A percentile compares a stretch with the other conserved stretches of the same genome.
phyloP scores from a whole-genome alignment of 805 yeast species.

The Candida argentea region DNA sequence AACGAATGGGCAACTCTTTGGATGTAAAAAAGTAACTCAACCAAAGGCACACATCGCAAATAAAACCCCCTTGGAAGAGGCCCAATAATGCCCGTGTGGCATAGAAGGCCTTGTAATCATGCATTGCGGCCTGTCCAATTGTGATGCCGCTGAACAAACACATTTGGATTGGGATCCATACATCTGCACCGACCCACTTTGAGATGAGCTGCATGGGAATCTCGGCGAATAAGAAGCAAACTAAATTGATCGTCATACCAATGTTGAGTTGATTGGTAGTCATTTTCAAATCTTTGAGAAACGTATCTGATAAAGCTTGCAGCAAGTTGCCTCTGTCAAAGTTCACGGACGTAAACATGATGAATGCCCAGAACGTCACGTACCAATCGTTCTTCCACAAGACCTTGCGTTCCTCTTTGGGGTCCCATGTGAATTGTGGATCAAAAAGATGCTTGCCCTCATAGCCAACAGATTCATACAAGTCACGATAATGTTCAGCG shows the following conservation, averaged over 20 bases:
- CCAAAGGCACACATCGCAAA: slow-evolving; percentile 22
- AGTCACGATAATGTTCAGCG: slow-evolving; percentile 18
- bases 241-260: slow-evolving; percentile 45
- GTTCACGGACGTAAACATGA: slow-evolving; percentile 18
- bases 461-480: slow-evolving; percentile 21
- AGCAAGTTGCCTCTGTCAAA: slow-evolving; percentile 15
- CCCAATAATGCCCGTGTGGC: slow-evolving; percentile 22
- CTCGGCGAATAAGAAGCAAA: slow-evolving; percentile 47
- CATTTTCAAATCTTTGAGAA: slow-evolving; percentile 25
- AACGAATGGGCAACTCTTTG: slow-evolving; percentile 16
- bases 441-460: slow-evolving; percentile 26
- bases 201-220: slow-evolving; percentile 58
- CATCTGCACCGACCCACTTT: slow-evolving; percentile 50
- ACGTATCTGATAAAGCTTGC: slow-evolving; percentile 16
- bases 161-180: slow-evolving; percentile 17
- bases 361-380: slow-evolving; percentile 47
- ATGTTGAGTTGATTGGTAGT: slow-evolving; percentile 50
- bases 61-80: slow-evolving; percentile 25
- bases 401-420: slow-evolving; percentile 26
- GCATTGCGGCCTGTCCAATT: slow-evolving; percentile 16
- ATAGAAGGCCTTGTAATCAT: slow-evolving; percentile 14
- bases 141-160: slow-evolving; percentile 17
- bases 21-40: slow-evolving; percentile 26
- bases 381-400: slow-evolving; percentile 43
- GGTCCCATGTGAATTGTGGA: slow-evolving; percentile 24